Percentiles rank a stretch among this genome's conserved stretches.
Evolutionary conservation across 129 eudicot genomes (phyloP).

Genomic region (Chrysanthemum seticuspe): DNA sequence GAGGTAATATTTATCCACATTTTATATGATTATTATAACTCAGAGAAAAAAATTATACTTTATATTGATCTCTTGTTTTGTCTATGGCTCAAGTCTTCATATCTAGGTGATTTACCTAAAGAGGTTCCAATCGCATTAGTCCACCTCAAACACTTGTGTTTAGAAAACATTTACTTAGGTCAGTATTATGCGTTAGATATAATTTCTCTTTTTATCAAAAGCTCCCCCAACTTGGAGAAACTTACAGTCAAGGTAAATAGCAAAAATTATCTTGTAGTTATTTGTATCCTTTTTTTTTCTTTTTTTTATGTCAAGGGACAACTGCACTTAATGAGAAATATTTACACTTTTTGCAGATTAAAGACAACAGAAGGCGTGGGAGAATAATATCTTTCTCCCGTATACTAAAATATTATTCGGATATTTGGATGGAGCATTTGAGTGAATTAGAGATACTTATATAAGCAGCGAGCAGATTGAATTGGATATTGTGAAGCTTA

Average conservation of each 20-base stretch:
- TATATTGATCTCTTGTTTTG: too few species aligned
- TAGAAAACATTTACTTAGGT: too few species aligned
- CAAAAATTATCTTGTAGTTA: neutral
- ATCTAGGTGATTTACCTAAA: too few species aligned
- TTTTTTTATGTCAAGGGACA: neutral
- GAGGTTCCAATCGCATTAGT: too few species aligned
- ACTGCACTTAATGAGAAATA: neutral
- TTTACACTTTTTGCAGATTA: neutral
- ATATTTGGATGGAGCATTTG: constrained; percentile 11
- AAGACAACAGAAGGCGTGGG: neutral
- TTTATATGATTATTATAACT: too few species aligned
- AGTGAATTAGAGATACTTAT: neutral
- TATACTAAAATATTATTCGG: neutral
- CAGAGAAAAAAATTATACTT: too few species aligned
- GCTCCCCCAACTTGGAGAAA: neutral
- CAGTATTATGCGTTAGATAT: neutral
- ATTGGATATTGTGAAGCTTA: neutral
- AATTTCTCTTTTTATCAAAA: neutral
- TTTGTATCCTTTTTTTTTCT: neutral
- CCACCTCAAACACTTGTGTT: too few species aligned
- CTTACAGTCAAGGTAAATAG: neutral
- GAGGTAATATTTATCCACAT: too few species aligned
- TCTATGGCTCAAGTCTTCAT: too few species aligned
- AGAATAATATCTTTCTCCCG: neutral
- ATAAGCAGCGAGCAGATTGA: neutral